These are phyloP conservation scores for Nothophytophthora sp. DNA, from an alignment of 352 stramenopile species.

Conservation along the genomic window DNA sequence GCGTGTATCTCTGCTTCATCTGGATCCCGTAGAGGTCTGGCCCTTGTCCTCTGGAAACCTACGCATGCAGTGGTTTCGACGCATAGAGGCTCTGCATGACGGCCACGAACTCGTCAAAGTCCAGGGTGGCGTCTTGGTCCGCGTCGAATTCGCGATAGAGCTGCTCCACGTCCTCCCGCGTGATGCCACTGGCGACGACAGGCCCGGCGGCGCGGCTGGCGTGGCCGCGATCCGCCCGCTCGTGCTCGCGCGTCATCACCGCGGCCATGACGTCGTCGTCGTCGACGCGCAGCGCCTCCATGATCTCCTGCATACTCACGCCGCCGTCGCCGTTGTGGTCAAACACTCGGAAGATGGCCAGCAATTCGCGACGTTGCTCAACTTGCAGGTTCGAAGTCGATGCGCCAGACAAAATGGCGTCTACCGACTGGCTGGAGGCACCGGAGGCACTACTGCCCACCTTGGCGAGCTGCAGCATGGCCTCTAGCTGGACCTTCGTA, in stretches of 20 bases:
- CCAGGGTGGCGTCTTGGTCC: constrained; percentile 48
- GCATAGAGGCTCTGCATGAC: constrained; percentile 59
- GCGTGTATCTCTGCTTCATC: constrained; percentile 8
- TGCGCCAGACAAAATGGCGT: neutral
- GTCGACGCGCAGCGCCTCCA: constrained; percentile 65
- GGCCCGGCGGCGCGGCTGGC: constrained; percentile 1
- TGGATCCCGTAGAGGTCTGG: neutral
- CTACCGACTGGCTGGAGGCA: too few species aligned
- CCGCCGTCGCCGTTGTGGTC: constrained; percentile 66
- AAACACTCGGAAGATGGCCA: constrained; percentile 71
- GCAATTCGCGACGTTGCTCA: constrained; percentile 47
- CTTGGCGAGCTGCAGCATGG: constrained; percentile 75
- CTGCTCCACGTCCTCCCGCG: constrained; percentile 52
- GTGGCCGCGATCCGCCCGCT: constrained; percentile 7
- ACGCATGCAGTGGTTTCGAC: constrained; percentile 7
- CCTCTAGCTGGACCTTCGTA: constrained; percentile 52
- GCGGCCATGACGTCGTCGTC: constrained; percentile 61
- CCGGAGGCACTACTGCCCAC: too few species aligned
- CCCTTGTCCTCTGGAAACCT: neutral
- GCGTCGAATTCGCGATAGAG: constrained; percentile 61
- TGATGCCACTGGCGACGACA: constrained; percentile 42
- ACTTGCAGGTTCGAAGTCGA: constrained; percentile 13
- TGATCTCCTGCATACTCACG: constrained; percentile 73
- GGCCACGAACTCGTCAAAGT: constrained; percentile 72
- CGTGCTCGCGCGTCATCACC: constrained; percentile 37